Evolutionary conservation across 177 flowering plant genomes (phyloP).

Genomic region (Viscum album): DNA sequence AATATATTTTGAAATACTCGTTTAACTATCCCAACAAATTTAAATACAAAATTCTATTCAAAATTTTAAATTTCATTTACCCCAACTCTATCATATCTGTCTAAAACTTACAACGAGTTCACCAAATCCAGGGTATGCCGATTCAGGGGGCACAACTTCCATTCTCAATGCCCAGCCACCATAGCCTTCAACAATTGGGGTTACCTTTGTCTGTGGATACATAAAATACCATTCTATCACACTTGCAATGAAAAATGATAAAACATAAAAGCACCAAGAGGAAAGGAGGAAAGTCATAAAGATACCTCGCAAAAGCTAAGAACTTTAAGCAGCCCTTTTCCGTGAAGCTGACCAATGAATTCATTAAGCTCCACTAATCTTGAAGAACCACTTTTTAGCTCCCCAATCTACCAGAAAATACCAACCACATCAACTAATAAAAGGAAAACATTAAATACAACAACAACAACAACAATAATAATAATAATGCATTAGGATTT

Average conservation of each 20-base stretch:
- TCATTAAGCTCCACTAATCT: conserved; percentile 77
- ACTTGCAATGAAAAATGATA: background rate
- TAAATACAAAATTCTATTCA: no score
- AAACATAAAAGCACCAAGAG: no score
- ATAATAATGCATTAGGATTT: no score
- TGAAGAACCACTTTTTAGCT: conserved; percentile 88
- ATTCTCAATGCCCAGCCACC: conserved; percentile 96
- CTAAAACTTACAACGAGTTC: conserved; percentile 80
- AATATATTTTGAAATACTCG: no score
- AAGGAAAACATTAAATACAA: background rate
- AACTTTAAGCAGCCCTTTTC: conserved; percentile 65
- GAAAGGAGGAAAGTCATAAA: background rate
- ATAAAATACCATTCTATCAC: conserved; percentile 3
- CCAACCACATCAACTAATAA: background rate
- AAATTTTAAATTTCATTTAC: no score
- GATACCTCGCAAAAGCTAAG: conserved; percentile 96
- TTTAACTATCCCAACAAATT: no score
- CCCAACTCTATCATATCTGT: background rate
- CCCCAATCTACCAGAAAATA: conserved; percentile 50
- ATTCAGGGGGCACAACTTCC: conserved; percentile 94
- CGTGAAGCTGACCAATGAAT: conserved; percentile 58
- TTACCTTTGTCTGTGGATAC: conserved; percentile 69
- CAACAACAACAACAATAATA: background rate
- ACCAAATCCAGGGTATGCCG: conserved; percentile 97
- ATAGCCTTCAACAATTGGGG: conserved; percentile 97